Evolutionary conservation across 148 eudicot genomes (phyloP).

Genomic region (Cornus florida): DNA sequence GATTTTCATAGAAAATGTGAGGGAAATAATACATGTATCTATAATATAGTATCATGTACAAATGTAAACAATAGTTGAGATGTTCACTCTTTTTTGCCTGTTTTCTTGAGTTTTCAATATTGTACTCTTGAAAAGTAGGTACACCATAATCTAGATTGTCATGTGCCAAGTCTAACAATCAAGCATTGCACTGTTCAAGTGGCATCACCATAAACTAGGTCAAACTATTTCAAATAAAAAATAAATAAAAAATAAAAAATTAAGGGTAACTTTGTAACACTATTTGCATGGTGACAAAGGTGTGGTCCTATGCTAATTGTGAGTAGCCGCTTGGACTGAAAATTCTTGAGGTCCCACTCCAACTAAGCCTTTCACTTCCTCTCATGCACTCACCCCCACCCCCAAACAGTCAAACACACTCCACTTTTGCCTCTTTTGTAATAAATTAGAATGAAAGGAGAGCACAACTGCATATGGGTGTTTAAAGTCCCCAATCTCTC

Average conservation of each 20-base stretch:
- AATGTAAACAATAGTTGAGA: too few relatives aligned
- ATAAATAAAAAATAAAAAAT: too few relatives aligned
- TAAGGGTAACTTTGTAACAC: slow-evolving; percentile 12
- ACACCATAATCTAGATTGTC: too few relatives aligned
- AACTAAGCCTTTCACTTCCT: slow-evolving; percentile 9
- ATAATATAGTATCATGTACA: too few relatives aligned
- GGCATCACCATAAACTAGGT: neutral
- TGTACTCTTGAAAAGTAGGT: too few relatives aligned
- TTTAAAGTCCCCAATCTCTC: slow-evolving; percentile 1
- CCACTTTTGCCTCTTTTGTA: slow-evolving; percentile 10
- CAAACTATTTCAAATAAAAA: neutral
- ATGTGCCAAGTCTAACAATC: neutral
- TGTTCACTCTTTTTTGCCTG: too few relatives aligned
- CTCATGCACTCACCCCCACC: slow-evolving; percentile 12
- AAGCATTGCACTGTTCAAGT: neutral
- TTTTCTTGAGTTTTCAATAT: too few relatives aligned
- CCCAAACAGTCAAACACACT: neutral
- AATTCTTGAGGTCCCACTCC: slow-evolving; percentile 19
- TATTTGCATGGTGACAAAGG: slow-evolving; percentile 13
- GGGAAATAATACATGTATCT: too few relatives aligned
- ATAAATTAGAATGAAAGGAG: slow-evolving; percentile 23
- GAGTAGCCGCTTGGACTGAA: slow-evolving; percentile 19
- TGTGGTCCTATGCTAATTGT: slow-evolving; percentile 28
- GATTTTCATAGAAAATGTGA: too few relatives aligned
- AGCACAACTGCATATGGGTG: slow-evolving; percentile 16